A percentile compares a stretch with the other conserved stretches of the same genome.
Conservation (phyloP, 2,329 filamentous ascomycete genomes). For the Colletotrichum paranaense region DNA sequence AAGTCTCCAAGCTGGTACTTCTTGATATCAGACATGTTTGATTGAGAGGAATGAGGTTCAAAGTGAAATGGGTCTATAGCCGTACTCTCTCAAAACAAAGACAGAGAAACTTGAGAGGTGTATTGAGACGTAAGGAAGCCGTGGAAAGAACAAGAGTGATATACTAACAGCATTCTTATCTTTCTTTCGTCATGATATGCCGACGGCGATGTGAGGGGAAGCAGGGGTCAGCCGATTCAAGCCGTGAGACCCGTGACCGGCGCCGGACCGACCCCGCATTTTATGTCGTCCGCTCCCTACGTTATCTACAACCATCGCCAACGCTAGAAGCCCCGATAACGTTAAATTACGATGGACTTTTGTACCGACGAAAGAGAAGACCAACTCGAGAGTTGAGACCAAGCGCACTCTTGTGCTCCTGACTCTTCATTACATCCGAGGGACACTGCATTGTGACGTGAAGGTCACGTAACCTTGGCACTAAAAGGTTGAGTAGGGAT, state of each 20-base stretch:
- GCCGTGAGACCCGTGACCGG: background rate
- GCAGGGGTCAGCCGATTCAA: background rate
- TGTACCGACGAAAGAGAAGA: too few relatives aligned
- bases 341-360: background rate
- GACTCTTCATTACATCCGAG: too few relatives aligned
- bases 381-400: background rate
- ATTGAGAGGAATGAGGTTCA: too few relatives aligned
- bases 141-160: too few relatives aligned
- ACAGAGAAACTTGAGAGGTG: background rate
- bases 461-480: too few relatives aligned
- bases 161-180: background rate
- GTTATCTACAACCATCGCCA: background rate
- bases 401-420: background rate
- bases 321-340: background rate
- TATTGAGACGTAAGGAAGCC: background rate
- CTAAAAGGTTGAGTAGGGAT: too few relatives aligned
- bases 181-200: background rate
- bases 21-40: conserved; percentile 41
- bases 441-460: too few relatives aligned
- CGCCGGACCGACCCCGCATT: background rate
- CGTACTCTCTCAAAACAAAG: background rate
- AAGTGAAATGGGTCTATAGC: background rate
- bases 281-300: background rate
- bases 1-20: conserved; percentile 73
- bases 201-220: background rate